Evolutionary conservation across 352 stramenopile species (phyloP).

Genomic region (Phytophthora pistaciae): DNA sequence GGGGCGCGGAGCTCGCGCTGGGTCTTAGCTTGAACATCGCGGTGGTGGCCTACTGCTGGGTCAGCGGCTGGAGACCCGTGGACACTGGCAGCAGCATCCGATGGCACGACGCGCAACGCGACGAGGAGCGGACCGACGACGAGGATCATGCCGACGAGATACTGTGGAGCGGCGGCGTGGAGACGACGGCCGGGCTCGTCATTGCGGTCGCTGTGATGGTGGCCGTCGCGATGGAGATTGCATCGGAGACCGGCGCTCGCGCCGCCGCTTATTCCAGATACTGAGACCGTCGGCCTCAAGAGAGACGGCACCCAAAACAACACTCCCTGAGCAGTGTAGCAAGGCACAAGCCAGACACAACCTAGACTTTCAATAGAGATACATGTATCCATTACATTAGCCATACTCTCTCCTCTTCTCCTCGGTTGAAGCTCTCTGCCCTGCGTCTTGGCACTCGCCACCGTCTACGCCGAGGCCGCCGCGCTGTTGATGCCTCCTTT

Average conservation of each 20-base stretch:
- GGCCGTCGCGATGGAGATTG: slow-evolving; percentile 29
- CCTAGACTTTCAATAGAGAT: not conserved
- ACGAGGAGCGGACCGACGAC: slow-evolving; percentile 16
- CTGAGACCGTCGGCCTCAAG: slow-evolving; percentile 10
- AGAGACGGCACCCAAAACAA: not conserved
- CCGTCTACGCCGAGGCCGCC: slow-evolving; percentile 6
- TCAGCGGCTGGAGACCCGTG: slow-evolving; percentile 25
- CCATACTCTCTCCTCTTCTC: too few species aligned
- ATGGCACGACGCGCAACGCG: slow-evolving; percentile 14
- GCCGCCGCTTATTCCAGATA: slow-evolving; percentile 8
- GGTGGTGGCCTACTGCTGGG: slow-evolving; percentile 24
- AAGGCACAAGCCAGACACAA: not conserved
- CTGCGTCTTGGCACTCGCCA: too few species aligned
- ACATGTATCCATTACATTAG: not conserved
- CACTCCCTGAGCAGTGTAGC: too few species aligned
- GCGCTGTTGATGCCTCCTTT: slow-evolving; percentile 23
- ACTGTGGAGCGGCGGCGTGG: slow-evolving; percentile 29
- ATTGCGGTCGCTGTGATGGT: slow-evolving; percentile 32
- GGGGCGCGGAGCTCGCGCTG: slow-evolving; percentile 18
- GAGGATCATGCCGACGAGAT: not conserved
- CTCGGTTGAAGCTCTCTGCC: too few species aligned
- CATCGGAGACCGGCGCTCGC: slow-evolving; percentile 13
- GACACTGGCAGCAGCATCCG: slow-evolving; percentile 22
- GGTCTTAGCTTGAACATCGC: slow-evolving; percentile 28
- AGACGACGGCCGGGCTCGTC: slow-evolving; percentile 32